Evolutionary conservation across 2,329 filamentous ascomycete species (phyloP).

Genomic region (Colletotrichum chlorophyti): DNA sequence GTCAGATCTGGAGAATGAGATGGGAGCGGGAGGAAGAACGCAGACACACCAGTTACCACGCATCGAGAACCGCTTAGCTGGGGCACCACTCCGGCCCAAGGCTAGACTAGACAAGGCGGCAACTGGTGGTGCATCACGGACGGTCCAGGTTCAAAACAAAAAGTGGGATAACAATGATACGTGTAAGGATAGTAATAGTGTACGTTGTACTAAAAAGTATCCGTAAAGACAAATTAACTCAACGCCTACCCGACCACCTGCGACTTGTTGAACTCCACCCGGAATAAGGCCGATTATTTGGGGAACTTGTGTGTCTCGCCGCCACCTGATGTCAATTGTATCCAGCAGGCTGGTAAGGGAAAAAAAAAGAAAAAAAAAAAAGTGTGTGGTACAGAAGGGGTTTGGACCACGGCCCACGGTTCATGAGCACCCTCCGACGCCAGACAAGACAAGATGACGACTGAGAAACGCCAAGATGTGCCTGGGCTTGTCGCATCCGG

Average conservation of each 20-base stretch:
- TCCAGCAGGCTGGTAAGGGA: slow-evolving; percentile 7
- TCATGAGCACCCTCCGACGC: background rate
- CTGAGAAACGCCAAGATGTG: background rate
- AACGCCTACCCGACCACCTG: no score
- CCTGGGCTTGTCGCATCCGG: background rate
- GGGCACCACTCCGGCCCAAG: background rate
- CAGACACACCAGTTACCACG: background rate
- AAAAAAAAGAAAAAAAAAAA: background rate
- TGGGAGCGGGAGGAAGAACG: background rate
- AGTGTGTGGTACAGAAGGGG: no score
- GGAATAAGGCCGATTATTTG: background rate
- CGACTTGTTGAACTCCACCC: background rate
- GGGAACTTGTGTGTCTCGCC: background rate
- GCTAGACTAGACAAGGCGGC: background rate
- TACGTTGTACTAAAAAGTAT: no score
- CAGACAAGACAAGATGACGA: background rate
- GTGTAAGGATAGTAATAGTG: no score
- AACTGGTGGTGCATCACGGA: background rate
- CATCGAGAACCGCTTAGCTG: slow-evolving; percentile 1
- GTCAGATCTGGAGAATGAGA: background rate
- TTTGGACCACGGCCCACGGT: no score
- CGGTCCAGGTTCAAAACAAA: no score
- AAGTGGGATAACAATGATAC: no score
- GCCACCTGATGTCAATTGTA: slow-evolving; percentile 24
- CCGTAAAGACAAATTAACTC: no score